Conservation (phyloP, 2,329 filamentous ascomycete genomes). For the Geosmithia putterillii region DNA sequence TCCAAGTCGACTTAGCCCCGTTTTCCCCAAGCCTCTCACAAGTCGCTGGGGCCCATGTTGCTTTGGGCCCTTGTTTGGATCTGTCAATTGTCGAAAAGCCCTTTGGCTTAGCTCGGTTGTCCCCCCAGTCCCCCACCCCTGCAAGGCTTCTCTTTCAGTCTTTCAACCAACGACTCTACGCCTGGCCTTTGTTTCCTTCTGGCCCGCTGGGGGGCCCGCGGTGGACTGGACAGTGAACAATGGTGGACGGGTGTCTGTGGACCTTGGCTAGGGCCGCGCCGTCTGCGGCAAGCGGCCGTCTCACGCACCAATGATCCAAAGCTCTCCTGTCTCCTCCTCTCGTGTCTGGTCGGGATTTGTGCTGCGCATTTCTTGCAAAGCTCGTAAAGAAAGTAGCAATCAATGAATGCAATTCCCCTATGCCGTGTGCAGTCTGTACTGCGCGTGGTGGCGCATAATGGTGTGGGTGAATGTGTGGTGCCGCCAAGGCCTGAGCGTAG, state of each 20-base stretch:
- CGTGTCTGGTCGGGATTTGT: no score
- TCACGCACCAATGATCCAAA: background rate
- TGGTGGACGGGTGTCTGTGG: background rate
- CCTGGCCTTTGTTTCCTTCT: background rate
- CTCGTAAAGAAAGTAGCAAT: no score
- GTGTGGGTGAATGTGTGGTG: background rate
- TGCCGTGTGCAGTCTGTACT: no score
- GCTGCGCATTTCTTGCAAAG: background rate
- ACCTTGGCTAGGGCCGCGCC: slow-evolving; percentile 3
- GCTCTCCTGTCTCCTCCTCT: no score
- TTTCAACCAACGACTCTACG: slow-evolving; percentile 2
- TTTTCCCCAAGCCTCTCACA: background rate
- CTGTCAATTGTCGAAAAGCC: background rate
- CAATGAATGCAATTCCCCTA: no score
- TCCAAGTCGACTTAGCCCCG: background rate
- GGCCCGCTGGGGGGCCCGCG: background rate
- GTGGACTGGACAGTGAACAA: no score
- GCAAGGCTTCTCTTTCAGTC: background rate
- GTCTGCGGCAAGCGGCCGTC: slow-evolving; percentile 1
- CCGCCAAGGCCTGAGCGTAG: background rate
- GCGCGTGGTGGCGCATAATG: background rate
- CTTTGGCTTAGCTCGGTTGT: background rate
- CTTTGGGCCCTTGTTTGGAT: background rate
- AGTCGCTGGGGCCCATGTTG: background rate
- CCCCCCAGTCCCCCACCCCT: no score